These are phyloP conservation scores for Trichophyton verrucosum DNA, from an alignment of 2,329 filamentous ascomycete genomes.

Conservation along the genomic window DNA sequence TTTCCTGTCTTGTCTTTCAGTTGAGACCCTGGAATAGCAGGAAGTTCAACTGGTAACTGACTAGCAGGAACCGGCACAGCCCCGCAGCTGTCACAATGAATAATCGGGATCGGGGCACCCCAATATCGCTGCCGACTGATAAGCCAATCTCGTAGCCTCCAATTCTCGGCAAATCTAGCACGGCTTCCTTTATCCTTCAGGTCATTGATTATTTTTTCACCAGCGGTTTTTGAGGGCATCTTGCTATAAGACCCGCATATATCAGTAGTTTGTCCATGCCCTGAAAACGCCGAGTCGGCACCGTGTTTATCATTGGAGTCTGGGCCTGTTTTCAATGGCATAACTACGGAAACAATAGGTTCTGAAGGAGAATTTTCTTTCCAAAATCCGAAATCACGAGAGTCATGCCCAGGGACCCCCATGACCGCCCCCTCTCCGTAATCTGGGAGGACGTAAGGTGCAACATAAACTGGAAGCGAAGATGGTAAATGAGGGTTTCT, in stretches of 20 bases:
- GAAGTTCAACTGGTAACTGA: conserved; percentile 65
- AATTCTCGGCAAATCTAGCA: conserved; percentile 56
- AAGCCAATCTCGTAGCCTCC: conserved; percentile 78
- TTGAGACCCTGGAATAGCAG: conserved; percentile 56
- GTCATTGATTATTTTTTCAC: conserved; percentile 44
- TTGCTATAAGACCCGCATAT: conserved; percentile 54
- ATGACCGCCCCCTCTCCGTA: conserved; percentile 83
- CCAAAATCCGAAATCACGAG: conserved; percentile 70
- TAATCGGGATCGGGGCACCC: conserved; percentile 79
- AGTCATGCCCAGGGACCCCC: conserved; percentile 80
- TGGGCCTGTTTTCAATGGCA: conserved; percentile 27
- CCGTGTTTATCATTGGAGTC: conserved; percentile 35
- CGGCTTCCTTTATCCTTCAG: conserved; percentile 40
- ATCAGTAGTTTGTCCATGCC: conserved; percentile 55
- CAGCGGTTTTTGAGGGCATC: conserved; percentile 51
- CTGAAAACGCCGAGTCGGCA: conserved; percentile 41
- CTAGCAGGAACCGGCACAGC: conserved; percentile 63
- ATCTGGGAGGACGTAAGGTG: conserved; percentile 72
- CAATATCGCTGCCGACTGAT: conserved; percentile 88
- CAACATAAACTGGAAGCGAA: conserved; percentile 62
- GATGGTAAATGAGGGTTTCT: conserved; percentile 32
- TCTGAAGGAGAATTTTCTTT: conserved; percentile 51
- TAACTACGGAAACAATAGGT: conserved; percentile 52
- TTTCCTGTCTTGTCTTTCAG: conserved; percentile 60
- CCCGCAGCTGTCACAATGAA: conserved; percentile 68